Evolutionary conservation across 345 rosid genomes (phyloP).

Genomic region (Pistacia vera): DNA sequence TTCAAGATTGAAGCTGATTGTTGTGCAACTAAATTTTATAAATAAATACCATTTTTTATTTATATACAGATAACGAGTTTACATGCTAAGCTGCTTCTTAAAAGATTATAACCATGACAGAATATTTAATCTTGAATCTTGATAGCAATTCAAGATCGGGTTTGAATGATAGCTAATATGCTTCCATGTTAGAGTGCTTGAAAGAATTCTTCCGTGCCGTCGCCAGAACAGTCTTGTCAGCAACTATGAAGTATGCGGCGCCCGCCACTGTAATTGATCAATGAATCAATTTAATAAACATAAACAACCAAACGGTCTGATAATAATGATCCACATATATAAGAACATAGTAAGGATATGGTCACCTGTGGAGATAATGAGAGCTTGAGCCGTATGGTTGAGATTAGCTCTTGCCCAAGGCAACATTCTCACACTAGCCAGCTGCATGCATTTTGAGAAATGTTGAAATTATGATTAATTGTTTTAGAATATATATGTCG

Average conservation of each 20-base stretch:
- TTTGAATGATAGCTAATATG: conserved; percentile 7
- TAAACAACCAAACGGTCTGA: background rate
- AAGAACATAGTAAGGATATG: no score
- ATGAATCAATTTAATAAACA: background rate
- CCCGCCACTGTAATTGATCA: conserved; percentile 56
- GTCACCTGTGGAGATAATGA: conserved; percentile 67
- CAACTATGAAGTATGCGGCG: conserved; percentile 90
- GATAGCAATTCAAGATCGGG: conserved; percentile 4
- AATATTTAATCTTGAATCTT: conserved; percentile 6
- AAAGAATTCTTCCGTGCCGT: conserved; percentile 81
- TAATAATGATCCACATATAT: no score
- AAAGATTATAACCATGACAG: background rate
- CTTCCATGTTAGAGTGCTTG: conserved; percentile 29
- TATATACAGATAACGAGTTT: conserved; percentile 17
- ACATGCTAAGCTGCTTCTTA: conserved; percentile 1
- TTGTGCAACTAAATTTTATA: background rate
- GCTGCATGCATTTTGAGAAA: conserved; percentile 30
- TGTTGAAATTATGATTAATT: no score
- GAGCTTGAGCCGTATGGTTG: conserved; percentile 95
- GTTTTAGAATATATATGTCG: no score
- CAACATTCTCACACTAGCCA: conserved; percentile 71
- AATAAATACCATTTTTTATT: conserved; percentile 27
- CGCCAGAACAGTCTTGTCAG: conserved; percentile 90
- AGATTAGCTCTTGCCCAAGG: conserved; percentile 93
- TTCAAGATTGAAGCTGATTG: background rate